Evolutionary conservation across 345 rosid genomes (phyloP), one percentile per base, ranked within the genome.

Genomic region (Citrus inodora): DNA sequence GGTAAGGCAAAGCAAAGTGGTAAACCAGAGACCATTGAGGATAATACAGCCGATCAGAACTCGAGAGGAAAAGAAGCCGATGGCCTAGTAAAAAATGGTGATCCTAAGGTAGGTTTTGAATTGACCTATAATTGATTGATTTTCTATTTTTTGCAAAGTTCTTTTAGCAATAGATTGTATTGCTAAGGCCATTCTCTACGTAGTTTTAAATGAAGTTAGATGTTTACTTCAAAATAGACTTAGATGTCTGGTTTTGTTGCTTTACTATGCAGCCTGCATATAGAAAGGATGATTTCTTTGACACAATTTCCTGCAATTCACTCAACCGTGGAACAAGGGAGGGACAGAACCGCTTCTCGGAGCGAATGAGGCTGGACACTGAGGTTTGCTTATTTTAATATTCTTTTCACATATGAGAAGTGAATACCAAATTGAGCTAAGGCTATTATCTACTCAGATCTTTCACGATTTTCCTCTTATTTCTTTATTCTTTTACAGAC

Each of bases 241-340:
- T 51, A 38, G 58, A 35, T 46, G 21, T 60, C 58, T 67, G 56
- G 19, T 38, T 65, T 28, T 67, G 13, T 76, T 76, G 46, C 19
- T 53, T 72, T 38, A 75, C 7, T 64, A n/a, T 48, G 74, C 88
- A 87, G 88, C 82, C 82, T 82, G 85, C 86, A 14, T 86, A 87
- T 80, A 68, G 74, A 51, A 87, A 85, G 83, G 91, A 90, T 63
- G 87, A 85, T 25, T 84, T 86, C 73, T 88, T 81, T 72, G 89
- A 88, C 82, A 73, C 79, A 25, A 84, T 87, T 76, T 86, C 90
- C 9, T 80, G 92, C 61, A 83, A 78, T 67, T 79, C 87, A 33
- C 85, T 69, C 22, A 58, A 63, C 19, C 85, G 72, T 70, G 86
- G 80, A 28, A 55, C 76, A 55, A 77, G 78, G 82, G 75, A 62